Base-by-base conservation (phyloP, 257 asterid species). In the Eustoma russellianum region DNA sequence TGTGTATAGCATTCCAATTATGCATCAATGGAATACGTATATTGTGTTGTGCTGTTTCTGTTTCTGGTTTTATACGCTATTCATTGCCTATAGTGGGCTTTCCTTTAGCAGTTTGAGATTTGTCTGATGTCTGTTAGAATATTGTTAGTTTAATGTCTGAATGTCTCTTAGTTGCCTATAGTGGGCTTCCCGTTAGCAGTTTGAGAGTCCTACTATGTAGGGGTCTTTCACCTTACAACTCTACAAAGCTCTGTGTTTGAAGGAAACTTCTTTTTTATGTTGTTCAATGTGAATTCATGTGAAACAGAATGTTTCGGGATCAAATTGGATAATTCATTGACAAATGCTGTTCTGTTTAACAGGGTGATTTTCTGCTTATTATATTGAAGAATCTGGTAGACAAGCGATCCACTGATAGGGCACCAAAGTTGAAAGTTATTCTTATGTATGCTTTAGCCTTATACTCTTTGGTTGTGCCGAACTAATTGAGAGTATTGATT, bases 351-450 rank as follows among this genome's bases (percentile, higher is more conserved):
- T 66, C 67, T 77, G 68, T 66, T 57, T 66, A 66, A 77, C 94
- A 91, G 98, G 98, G 98, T 63, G 98, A 91, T 76, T 91, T 91
- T 74, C 80, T 91, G 72, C 98, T 91, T 70, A 84, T 87, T 72
- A 66, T 87, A 63, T 70, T 91, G 66, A 87, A 85, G 88, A 80
- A 75, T 62, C 81, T 91, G 79, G 75, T 91, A 68, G 94, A 91
- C 80, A 84, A 76, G 90, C 94, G 74, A 69, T 67, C 72, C 69
- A 68, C 76, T 56, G 54, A 61, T 28, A 60, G 83, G 60, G 72
- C 70, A 33, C 54, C 90, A 16, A 80, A 74, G 65, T 72, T 91
- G 79, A 91, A 91, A 81, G 86, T 91, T 68, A 74, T 91, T 78
- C 96, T 91, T 57, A 91, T 91, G 98, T 91, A 87, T 74, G 88